These are phyloP conservation scores for Copromyces sp. DNA, from an alignment of 495 filamentous ascomycete genomes.

Conservation along the genomic window DNA sequence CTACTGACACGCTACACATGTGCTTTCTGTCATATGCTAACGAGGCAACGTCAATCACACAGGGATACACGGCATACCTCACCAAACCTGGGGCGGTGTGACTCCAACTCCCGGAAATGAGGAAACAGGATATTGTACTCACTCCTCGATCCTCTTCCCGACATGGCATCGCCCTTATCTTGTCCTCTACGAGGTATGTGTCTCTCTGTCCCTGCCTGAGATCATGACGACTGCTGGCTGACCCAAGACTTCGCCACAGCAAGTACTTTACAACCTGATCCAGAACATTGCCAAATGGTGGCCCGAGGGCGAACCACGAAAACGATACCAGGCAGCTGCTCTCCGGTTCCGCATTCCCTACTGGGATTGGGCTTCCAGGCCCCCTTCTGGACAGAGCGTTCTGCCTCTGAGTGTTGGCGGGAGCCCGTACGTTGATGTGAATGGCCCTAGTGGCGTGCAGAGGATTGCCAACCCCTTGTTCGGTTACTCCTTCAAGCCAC, in stretches of 20 bases:
- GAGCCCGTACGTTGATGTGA: conserved; percentile 33
- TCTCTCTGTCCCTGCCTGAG: conserved; percentile 10
- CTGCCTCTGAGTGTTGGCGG: conserved; percentile 40
- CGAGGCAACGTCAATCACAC: background rate
- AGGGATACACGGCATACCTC: conserved; percentile 60
- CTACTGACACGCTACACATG: background rate
- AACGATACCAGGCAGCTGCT: conserved; percentile 41
- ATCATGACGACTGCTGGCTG: background rate
- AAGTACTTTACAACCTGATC: conserved; percentile 44
- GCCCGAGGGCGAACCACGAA: conserved; percentile 30
- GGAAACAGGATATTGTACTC: conserved; percentile 52
- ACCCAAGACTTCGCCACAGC: conserved; percentile 24
- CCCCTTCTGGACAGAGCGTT: conserved; percentile 36
- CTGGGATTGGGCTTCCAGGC: conserved; percentile 55
- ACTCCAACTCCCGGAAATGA: conserved; percentile 33
- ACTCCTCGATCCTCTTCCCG: conserved; percentile 54
- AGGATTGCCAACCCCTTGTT: conserved; percentile 53
- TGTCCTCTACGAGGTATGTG: conserved; percentile 54
- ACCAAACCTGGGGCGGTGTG: conserved; percentile 47
- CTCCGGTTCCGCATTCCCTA: conserved; percentile 52
- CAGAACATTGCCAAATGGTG: conserved; percentile 44
- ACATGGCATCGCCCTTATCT: conserved; percentile 68
- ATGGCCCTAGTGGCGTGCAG: conserved; percentile 42
- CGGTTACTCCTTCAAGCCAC: conserved; percentile 49
- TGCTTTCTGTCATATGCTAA: background rate